Base-by-base conservation (phyloP, 768 basidiomycete species). In the Termitomyces sp. region DNA sequence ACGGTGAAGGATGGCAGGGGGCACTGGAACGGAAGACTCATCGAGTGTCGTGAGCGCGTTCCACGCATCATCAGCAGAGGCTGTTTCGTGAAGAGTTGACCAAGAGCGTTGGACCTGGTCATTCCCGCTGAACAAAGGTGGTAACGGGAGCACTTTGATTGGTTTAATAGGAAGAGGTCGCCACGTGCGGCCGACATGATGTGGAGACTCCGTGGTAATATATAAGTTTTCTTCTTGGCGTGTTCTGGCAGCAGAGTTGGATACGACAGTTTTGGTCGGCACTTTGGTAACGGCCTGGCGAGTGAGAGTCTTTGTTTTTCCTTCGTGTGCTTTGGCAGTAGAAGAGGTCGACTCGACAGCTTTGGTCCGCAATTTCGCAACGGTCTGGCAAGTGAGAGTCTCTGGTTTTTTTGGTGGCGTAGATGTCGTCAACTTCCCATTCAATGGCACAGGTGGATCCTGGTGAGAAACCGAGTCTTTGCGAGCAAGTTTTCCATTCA, bases 1-100 rank as follows among this genome's bases (percentile, higher is more conserved):
- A 27, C 79, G 78, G 60, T 88, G 85, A 35, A 91, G 80, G 54
- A 82, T 76, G n/a, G 64, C 56, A 56, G 69, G 70, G 36, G 73
- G 73, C 27, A 77, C 69, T 32, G 73, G 72, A 27, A 77, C 68
- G 40, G 62, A 57, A 16, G 64, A 64, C n/a, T 67, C 43, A 22
- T 63, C 52, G 39, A 80, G 72, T 38, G 61, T 64, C 16, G 67
- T 63, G 57, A 79, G 79, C 23, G 76, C 72, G n/a, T 68, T 57
- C 78, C 77, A 79, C 6, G 68, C 75, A 20, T 73, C 66, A 53
- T 49, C 50, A 27, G 52, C 57, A 13, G 58, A 63, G 5, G 57
- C 40, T 9, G 67, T 68, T 7, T 41, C 51, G 29, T 61, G 59
- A 25, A 71, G 48, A 35, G 53, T 59, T 23, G 64, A 55, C 47